Percentiles rank a stretch among this genome's conserved stretches.
Conservation (phyloP, 768 basidiomycete species). For the Tylopilus balloui region DNA sequence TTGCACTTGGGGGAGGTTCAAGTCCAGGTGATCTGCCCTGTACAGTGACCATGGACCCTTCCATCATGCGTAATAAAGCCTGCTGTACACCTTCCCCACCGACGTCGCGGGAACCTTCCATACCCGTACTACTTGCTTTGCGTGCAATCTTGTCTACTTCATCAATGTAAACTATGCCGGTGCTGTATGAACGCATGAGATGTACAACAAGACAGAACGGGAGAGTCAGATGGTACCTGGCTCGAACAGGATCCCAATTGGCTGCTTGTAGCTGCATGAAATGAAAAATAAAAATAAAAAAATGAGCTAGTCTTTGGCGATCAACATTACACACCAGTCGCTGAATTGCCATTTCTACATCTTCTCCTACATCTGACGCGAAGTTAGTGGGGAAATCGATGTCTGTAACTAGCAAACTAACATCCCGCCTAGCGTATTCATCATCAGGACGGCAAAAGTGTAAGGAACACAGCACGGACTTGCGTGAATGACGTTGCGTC, state of each 20-base stretch:
- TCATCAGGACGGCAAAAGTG: constrained; percentile 3
- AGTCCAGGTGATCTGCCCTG: constrained; percentile 60
- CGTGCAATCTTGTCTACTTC: constrained; percentile 92
- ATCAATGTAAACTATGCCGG: constrained; percentile 94
- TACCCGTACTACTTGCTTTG: constrained; percentile 46
- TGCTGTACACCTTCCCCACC: constrained; percentile 97
- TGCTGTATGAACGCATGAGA: constrained; percentile 41
- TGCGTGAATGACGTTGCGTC: constrained; percentile 95
- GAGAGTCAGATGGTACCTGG: constrained; percentile 50
- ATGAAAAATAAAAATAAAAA: constrained; percentile 4
- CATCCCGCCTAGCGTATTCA: constrained; percentile 57
- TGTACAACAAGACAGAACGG: background rate
- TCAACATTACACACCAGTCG: constrained; percentile 52
- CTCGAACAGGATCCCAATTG: constrained; percentile 80
- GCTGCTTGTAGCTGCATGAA: constrained; percentile 73
- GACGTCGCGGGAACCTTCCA: constrained; percentile 79
- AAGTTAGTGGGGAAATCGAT: constrained; percentile 4
- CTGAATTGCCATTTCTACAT: constrained; percentile 89
- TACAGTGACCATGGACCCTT: constrained; percentile 81
- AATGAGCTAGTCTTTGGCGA: background rate
- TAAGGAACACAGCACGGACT: constrained; percentile 36
- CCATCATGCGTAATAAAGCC: constrained; percentile 88
- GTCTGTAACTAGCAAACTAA: constrained; percentile 34
- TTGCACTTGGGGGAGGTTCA: constrained; percentile 42
- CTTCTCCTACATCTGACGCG: constrained; percentile 83